These are phyloP conservation scores for Aspergillus felis DNA, from an alignment of 2,329 filamentous ascomycete species.

Conservation along the genomic window DNA sequence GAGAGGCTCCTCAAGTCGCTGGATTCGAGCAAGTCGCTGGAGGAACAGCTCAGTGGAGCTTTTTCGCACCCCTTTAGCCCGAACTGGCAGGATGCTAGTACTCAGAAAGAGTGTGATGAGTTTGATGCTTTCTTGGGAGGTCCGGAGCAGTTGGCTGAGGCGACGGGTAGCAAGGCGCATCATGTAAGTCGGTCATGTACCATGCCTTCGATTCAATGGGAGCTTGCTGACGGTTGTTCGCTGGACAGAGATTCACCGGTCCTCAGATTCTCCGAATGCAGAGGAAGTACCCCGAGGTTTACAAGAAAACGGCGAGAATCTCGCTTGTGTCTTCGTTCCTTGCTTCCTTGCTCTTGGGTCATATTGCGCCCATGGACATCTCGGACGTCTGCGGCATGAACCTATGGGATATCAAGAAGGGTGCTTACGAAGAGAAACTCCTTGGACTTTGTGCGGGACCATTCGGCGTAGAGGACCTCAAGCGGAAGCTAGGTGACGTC, in stretches of 20 bases:
- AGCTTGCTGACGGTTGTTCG: neutral
- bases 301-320: slow-evolving; percentile 75
- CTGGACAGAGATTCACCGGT: slow-evolving; percentile 80
- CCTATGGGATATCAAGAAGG: slow-evolving; percentile 79
- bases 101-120: slow-evolving; percentile 82
- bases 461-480: slow-evolving; percentile 61
- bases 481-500: slow-evolving; percentile 74
- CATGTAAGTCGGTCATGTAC: slow-evolving; percentile 59
- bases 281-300: slow-evolving; percentile 73
- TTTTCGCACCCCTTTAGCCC: slow-evolving; percentile 85
- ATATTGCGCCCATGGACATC: slow-evolving; percentile 84
- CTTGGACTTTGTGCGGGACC: slow-evolving; percentile 70
- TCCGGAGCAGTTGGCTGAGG: slow-evolving; percentile 65
- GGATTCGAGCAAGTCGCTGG: slow-evolving; percentile 57
- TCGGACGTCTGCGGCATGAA: slow-evolving; percentile 96
- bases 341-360: slow-evolving; percentile 81
- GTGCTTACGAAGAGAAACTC: slow-evolving; percentile 69
- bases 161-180: slow-evolving; percentile 89
- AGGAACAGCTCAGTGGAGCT: slow-evolving; percentile 67
- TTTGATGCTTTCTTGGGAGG: slow-evolving; percentile 73
- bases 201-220: neutral
- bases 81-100: slow-evolving; percentile 98
- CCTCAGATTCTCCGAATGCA: slow-evolving; percentile 90
- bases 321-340: slow-evolving; percentile 94
- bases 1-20: slow-evolving; percentile 61